These are phyloP conservation scores for Fraxinus baroniana DNA, from an alignment of 305 asterid species.

Conservation along the genomic window DNA sequence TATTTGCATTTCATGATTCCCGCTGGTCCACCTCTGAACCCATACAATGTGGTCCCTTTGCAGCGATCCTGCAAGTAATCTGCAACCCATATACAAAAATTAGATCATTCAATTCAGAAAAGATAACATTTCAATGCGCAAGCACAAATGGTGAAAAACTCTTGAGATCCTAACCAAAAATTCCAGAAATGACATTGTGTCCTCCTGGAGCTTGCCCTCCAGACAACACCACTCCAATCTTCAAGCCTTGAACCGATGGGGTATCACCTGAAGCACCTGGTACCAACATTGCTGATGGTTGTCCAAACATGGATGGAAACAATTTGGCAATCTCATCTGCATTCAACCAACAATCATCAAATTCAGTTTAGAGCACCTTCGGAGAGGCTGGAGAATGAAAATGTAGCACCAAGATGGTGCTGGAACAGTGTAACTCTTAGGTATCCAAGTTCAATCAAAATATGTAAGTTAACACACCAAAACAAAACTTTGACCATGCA, in stretches of 20 bases:
- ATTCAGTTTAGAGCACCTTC: not conserved
- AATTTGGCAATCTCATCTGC: constrained; percentile 92
- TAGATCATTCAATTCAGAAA: constrained; percentile 11
- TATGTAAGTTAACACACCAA: not conserved
- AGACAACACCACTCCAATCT: constrained; percentile 89
- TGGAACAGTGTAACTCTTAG: not conserved
- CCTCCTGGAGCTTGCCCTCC: constrained; percentile 99
- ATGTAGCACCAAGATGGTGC: not conserved
- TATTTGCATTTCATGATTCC: constrained; percentile 95
- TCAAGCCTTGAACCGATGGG: constrained; percentile 40
- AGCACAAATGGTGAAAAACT: constrained; percentile 9
- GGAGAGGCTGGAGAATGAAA: not conserved
- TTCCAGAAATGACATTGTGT: constrained; percentile 96
- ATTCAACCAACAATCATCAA: constrained; percentile 30
- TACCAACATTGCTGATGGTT: constrained; percentile 75
- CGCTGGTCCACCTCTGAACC: constrained; percentile 97
- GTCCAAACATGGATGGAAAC: constrained; percentile 82
- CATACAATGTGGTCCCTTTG: constrained; percentile 92
- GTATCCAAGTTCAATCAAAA: not conserved
- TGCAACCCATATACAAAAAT: constrained; percentile 31
- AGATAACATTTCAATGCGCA: not conserved
- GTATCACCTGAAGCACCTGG: constrained; percentile 49
- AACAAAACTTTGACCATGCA: not conserved
- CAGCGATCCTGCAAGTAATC: constrained; percentile 91
- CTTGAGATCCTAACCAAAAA: constrained; percentile 54